Base-by-base conservation (phyloP, 2,329 filamentous ascomycete species). In the Ophiosphaerella herpotricha region DNA sequence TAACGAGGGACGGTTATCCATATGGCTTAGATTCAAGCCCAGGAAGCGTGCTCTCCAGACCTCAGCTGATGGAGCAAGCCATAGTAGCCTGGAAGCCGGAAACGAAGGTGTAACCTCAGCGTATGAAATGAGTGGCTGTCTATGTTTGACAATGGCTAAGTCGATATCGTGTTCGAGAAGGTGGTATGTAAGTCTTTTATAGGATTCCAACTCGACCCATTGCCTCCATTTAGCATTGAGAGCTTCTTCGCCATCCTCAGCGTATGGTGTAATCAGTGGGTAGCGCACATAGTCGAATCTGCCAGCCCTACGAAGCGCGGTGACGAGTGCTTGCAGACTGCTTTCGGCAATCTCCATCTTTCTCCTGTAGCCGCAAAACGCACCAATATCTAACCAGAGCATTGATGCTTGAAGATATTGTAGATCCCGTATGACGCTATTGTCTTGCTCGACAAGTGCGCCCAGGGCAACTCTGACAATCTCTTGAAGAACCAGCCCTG, bases 61-160 rank as follows among this genome's bases (percentile, higher is more conserved):
- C 24, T 75, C 68, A 2, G 87, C 84, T 0, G 79, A 80, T 21
- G 79, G 78, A 3, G 87, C 86, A 39, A 83, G 80, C 87, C 87
- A 90, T 1, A 90, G 66, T 5, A 82, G 77, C 46, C 79, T 77
- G 1, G 82, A 77, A 43, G 82, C 82, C 0, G 88, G 87, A 0
- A 90, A 70, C 1, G 85, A 84, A 1, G 89, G 72, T 2, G 82
- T 82, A 14, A 89, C 68, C 61, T 90, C 87, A 1, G 85, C 80
- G 61, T 88, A 90, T 0, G 85, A 87, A 54, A 89, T 82, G 12
- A 83, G 75, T 0, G 85, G 83, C 52, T 81, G 50, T 2, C 57
- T 49, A 18, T 62, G 50, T 9, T 61, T 62, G 13, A 60, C 43
- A 50, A 61, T 49, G 1, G 59, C 51, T 55, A 64, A 60, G 18